Evolutionary conservation across 2,329 filamentous ascomycete species (phyloP).

Genomic region (Ophiocordyceps sinensis): DNA sequence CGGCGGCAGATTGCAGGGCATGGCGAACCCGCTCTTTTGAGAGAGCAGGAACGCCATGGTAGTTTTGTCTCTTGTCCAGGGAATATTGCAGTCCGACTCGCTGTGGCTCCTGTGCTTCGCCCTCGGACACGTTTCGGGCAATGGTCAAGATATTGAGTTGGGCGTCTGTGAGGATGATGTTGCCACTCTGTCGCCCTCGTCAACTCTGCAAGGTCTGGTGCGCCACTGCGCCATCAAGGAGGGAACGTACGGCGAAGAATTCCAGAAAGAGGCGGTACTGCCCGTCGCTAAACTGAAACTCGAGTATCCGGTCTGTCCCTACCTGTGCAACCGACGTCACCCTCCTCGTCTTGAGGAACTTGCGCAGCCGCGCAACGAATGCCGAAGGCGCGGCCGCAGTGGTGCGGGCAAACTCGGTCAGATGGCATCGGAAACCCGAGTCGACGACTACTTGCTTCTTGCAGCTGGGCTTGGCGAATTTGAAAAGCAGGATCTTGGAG

Average conservation of each 20-base stretch:
- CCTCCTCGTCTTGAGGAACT: constrained; percentile 73
- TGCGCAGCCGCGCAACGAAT: constrained; percentile 76
- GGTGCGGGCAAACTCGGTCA: constrained; percentile 80
- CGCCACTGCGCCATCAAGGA: neutral
- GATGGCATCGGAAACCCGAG: constrained; percentile 87
- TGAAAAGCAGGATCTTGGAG: constrained; percentile 87
- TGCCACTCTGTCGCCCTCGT: constrained; percentile 48
- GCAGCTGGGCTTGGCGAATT: constrained; percentile 79
- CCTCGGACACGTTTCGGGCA: constrained; percentile 65
- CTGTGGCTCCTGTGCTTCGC: constrained; percentile 72
- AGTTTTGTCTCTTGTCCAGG: constrained; percentile 73
- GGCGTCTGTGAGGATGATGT: constrained; percentile 80
- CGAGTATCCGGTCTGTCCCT: constrained; percentile 84
- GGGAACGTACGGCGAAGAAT: constrained; percentile 58
- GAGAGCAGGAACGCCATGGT: constrained; percentile 56
- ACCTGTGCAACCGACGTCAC: constrained; percentile 73
- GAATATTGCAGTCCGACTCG: constrained; percentile 66
- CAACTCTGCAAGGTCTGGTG: neutral
- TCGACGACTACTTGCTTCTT: constrained; percentile 88
- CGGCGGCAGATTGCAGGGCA: constrained; percentile 52
- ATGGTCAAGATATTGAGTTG: constrained; percentile 72
- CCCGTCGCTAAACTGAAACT: constrained; percentile 86
- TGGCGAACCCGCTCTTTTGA: constrained; percentile 57
- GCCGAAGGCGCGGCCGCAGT: constrained; percentile 71
- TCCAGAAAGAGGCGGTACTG: constrained; percentile 78